phyloP scores from a whole-genome alignment of 108 stramenopile species.

The Skeletonema marinoi region DNA sequence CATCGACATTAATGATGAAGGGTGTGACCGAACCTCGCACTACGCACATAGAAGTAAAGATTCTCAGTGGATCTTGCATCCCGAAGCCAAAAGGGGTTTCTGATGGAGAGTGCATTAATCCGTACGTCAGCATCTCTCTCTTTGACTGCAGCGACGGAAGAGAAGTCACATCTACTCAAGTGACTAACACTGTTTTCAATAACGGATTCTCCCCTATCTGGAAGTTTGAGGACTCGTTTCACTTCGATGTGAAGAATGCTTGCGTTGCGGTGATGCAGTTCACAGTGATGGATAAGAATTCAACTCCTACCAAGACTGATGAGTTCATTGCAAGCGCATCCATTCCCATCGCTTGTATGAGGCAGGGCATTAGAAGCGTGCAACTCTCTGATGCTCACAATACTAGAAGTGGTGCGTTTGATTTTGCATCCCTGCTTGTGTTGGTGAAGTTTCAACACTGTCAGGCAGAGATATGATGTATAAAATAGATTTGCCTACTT shows the following conservation, averaged over 20 bases:
- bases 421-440: constrained; percentile 81
- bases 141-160: constrained; percentile 73
- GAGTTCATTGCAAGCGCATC: constrained; percentile 73
- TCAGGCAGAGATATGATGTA: constrained; percentile 39
- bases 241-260: constrained; percentile 59
- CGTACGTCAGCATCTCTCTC: constrained; percentile 74
- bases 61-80: constrained; percentile 75
- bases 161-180: constrained; percentile 32
- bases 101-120: constrained; percentile 81
- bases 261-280: constrained; percentile 81
- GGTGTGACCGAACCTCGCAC: constrained; percentile 38
- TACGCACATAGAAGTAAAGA: constrained; percentile 53
- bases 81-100: constrained; percentile 80
- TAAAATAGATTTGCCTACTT: not conserved
- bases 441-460: constrained; percentile 53
- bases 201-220: constrained; percentile 84
- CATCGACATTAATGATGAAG: constrained; percentile 58
- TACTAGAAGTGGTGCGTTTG: constrained; percentile 79
- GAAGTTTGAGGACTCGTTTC: constrained; percentile 50
- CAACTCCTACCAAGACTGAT: constrained; percentile 54
- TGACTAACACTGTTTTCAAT: constrained; percentile 55
- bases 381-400: constrained; percentile 80
- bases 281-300: constrained; percentile 64
- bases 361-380: constrained; percentile 84
- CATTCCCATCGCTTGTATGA: constrained; percentile 82